Evolutionary conservation across 2,329 filamentous ascomycete genomes (phyloP).

Genomic region (Ophioceras dolichostomum): DNA sequence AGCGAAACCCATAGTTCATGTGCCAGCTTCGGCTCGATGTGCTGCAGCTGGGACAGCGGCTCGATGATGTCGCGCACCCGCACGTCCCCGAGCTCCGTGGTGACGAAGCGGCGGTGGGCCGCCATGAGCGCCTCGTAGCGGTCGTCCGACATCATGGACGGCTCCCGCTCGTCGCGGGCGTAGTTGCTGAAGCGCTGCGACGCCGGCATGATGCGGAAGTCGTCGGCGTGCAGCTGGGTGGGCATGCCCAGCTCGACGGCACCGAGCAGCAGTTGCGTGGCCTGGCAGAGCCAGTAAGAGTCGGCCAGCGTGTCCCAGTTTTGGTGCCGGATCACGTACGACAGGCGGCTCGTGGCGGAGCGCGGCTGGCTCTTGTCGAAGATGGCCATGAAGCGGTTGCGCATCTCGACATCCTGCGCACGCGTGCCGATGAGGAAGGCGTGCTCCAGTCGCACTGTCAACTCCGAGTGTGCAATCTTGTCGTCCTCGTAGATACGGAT

Average conservation of each 20-base stretch:
- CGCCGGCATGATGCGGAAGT: conserved; percentile 67
- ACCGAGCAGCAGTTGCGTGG: conserved; percentile 83
- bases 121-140: conserved; percentile 69
- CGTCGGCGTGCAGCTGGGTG: conserved; percentile 68
- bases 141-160: conserved; percentile 65
- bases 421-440: conserved; percentile 93
- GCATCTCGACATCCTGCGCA: conserved; percentile 90
- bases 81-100: conserved; percentile 73
- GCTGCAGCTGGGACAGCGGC: conserved; percentile 82
- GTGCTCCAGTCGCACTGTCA: conserved; percentile 95
- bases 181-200: conserved; percentile 65
- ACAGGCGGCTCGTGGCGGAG: conserved; percentile 75
- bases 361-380: conserved; percentile 94
- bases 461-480: conserved; percentile 85
- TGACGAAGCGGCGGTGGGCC: conserved; percentile 70
- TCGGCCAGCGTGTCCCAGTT: conserved; percentile 96
- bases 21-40: conserved; percentile 69
- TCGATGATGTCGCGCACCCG: conserved; percentile 82
- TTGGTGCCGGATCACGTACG: conserved; percentile 80
- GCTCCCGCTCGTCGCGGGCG: conserved; percentile 51
- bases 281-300: conserved; percentile 94
- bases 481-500: conserved; percentile 97
- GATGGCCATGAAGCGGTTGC: conserved; percentile 90
- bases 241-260: conserved; percentile 76
- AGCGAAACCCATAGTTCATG: conserved; percentile 84